These are phyloP conservation scores for Sequoia sempervirens DNA, from an alignment of 75 land plant species.

Conservation along the genomic window DNA sequence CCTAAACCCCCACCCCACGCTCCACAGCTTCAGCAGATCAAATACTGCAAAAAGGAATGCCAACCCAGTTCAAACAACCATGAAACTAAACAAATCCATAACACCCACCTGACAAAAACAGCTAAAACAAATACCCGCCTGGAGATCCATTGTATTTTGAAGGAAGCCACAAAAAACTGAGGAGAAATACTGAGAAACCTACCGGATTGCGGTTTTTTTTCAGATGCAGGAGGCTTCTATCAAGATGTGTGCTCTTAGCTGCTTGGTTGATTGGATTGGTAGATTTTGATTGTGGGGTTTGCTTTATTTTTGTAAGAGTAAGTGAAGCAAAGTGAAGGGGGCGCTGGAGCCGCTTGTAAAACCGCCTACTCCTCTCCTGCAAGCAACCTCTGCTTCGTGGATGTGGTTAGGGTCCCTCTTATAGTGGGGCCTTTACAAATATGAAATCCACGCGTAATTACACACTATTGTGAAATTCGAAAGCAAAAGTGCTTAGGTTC, in stretches of 20 bases:
- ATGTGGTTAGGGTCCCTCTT: background rate
- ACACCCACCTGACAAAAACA: background rate
- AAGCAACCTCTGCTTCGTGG: background rate
- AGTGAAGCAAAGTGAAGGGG: background rate
- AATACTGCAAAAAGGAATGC: background rate
- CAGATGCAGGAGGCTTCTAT: background rate
- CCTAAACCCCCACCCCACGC: background rate
- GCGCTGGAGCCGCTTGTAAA: background rate
- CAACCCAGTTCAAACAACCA: background rate
- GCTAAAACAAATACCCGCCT: background rate
- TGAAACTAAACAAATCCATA: background rate
- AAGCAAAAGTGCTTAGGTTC: background rate
- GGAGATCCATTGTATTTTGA: background rate
- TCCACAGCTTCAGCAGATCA: background rate
- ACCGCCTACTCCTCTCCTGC: background rate
- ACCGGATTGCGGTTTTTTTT: background rate
- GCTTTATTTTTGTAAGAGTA: background rate
- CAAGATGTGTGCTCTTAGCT: background rate
- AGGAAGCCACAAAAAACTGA: background rate
- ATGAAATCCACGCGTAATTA: background rate
- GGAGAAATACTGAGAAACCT: background rate
- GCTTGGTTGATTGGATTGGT: background rate
- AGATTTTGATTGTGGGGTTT: background rate
- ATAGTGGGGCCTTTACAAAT: background rate
- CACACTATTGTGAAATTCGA: background rate